phyloP scores from a whole-genome alignment of 2,329 filamentous ascomycete genomes.

The Aspergillus ruber region DNA sequence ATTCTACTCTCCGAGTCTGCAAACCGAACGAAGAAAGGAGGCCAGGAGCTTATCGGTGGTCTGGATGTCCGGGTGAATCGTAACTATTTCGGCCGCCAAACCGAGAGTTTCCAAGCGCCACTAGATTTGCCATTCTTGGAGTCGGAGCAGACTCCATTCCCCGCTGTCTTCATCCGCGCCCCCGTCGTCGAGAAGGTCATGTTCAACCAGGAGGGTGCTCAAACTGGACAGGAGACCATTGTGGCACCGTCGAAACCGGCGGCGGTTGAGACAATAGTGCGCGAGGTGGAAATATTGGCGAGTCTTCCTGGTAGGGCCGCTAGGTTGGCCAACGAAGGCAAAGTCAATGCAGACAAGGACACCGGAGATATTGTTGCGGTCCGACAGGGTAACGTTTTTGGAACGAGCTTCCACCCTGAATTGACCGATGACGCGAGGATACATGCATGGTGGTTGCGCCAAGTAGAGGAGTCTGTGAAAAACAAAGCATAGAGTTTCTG shows the following conservation, averaged over 20 bases:
- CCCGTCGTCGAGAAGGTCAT: conserved; percentile 85
- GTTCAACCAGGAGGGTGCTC: conserved; percentile 45
- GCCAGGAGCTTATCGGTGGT: conserved; percentile 88
- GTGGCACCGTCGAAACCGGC: conserved; percentile 51
- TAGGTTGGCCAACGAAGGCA: conserved; percentile 41
- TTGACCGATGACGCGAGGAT: conserved; percentile 81
- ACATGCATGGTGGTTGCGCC: conserved; percentile 85
- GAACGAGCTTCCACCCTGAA: conserved; percentile 93
- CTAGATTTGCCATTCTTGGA: conserved; percentile 66
- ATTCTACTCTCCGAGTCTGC: conserved; percentile 85
- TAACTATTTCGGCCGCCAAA: conserved; percentile 92
- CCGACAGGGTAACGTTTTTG: conserved; percentile 82
- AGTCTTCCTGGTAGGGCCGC: conserved; percentile 49
- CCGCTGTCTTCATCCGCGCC: conserved; percentile 86
- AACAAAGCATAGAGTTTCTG: conserved; percentile 12
- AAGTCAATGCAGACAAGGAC: conserved; percentile 34
- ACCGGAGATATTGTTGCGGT: conserved; percentile 77
- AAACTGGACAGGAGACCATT: conserved; percentile 47
- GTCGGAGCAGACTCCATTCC: conserved; percentile 50
- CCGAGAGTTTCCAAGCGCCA: conserved; percentile 78
- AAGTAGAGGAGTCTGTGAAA: conserved; percentile 50
- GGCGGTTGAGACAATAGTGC: conserved; percentile 39
- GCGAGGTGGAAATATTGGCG: conserved; percentile 54
- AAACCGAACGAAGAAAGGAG: conserved; percentile 80
- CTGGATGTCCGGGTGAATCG: conserved; percentile 84